Evolutionary conservation across 2,329 filamentous ascomycete species (phyloP).

Genomic region (Claviceps sp.): DNA sequence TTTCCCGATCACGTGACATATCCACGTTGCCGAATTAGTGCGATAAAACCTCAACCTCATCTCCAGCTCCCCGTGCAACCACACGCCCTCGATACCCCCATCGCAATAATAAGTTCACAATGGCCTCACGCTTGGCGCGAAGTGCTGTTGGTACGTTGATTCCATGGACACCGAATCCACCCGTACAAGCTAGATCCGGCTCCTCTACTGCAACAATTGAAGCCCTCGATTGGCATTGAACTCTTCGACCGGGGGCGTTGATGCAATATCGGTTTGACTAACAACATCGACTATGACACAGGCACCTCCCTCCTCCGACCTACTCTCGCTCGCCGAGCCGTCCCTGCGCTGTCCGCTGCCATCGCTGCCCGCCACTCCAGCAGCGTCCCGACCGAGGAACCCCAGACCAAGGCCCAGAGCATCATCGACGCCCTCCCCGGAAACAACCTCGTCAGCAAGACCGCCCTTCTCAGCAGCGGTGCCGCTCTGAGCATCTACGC

Average conservation of each 20-base stretch:
- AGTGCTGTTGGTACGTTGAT: conserved; percentile 74
- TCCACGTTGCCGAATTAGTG: conserved; percentile 26
- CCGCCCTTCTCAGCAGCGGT: conserved; percentile 86
- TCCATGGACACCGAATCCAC: conserved; percentile 1
- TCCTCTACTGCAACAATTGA: conserved; percentile 15
- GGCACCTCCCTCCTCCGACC: conserved; percentile 87
- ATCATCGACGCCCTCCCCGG: conserved; percentile 89
- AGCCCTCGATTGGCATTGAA: conserved; percentile 5
- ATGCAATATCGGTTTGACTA: neutral
- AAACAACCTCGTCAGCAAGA: conserved; percentile 87
- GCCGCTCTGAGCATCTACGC: conserved; percentile 86
- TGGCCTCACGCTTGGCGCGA: conserved; percentile 96
- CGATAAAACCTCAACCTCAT: conserved; percentile 39
- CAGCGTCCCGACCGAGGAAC: conserved; percentile 71
- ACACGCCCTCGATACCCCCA: conserved; percentile 33
- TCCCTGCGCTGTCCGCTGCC: conserved; percentile 61
- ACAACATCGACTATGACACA: conserved; percentile 22
- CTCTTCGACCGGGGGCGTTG: neutral
- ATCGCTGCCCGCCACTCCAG: conserved; percentile 58
- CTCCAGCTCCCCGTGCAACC: conserved; percentile 31
- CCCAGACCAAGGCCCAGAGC: conserved; percentile 93
- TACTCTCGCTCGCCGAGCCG: conserved; percentile 57
- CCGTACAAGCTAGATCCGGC: neutral
- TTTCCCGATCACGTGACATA: conserved; percentile 20
- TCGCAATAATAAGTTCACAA: conserved; percentile 50